These are phyloP conservation scores for Trametes cinnabarina DNA, from an alignment of 768 basidiomycete species.

Conservation along the genomic window DNA sequence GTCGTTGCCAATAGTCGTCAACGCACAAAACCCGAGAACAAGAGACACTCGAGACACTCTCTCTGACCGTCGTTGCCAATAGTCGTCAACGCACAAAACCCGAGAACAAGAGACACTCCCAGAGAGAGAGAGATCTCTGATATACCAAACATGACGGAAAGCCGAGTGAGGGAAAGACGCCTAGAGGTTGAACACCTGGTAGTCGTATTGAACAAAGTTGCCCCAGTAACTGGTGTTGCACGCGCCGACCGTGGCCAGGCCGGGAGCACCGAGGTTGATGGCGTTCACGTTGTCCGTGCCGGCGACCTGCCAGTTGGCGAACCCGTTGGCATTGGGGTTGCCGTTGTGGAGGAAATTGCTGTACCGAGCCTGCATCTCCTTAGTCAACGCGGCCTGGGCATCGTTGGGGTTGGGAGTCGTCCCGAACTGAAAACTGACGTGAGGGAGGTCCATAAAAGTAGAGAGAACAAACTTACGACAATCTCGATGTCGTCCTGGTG, in stretches of 20 bases:
- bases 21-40: slow-evolving; percentile 7
- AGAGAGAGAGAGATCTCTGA: background rate
- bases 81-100: slow-evolving; percentile 10
- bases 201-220: slow-evolving; percentile 59
- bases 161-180: background rate
- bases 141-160: background rate
- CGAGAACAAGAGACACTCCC: background rate
- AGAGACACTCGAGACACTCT: background rate
- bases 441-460: slow-evolving; percentile 27
- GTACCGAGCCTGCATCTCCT: slow-evolving; percentile 62
- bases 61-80: slow-evolving; percentile 8
- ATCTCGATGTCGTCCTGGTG: slow-evolving; percentile 84
- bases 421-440: slow-evolving; percentile 40
- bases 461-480: slow-evolving; percentile 47
- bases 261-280: slow-evolving; percentile 59
- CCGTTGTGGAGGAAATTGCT: slow-evolving; percentile 61
- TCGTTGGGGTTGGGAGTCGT: slow-evolving; percentile 54
- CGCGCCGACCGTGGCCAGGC: slow-evolving; percentile 50
- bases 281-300: slow-evolving; percentile 53
- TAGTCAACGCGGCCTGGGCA: slow-evolving; percentile 55
- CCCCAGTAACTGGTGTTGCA: slow-evolving; percentile 74
- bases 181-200: slow-evolving; percentile 52
- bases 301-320: slow-evolving; percentile 51
- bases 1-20: slow-evolving; percentile 13
- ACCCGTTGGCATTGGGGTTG: slow-evolving; percentile 55